These are phyloP conservation scores for Neolentinus lepideus DNA, from an alignment of 1,284 basidiomycete genomes.

Conservation along the genomic window DNA sequence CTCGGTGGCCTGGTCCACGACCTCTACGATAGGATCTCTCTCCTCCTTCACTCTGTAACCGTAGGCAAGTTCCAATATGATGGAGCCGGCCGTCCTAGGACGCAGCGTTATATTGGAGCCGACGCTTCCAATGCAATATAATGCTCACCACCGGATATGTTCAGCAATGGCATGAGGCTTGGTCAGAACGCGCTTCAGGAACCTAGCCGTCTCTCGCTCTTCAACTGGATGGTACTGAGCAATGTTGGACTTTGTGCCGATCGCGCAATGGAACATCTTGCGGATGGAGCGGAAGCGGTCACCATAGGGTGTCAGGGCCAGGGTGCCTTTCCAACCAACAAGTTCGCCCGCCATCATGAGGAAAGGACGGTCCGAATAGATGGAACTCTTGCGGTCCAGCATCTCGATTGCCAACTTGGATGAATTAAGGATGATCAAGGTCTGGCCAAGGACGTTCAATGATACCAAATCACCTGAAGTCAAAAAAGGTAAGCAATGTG, in stretches of 20 bases:
- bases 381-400: conserved; percentile 61
- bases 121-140: background rate
- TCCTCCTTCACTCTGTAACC: conserved; percentile 19
- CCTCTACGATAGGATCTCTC: conserved; percentile 18
- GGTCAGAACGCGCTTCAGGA: conserved; percentile 46
- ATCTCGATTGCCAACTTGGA: conserved; percentile 45
- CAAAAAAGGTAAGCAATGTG: background rate
- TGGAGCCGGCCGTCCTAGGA: conserved; percentile 19
- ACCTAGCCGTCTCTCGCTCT: conserved; percentile 46
- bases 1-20: conserved; percentile 20
- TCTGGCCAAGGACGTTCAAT: conserved; percentile 51
- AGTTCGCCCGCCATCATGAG: conserved; percentile 36
- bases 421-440: conserved; percentile 54
- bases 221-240: conserved; percentile 39
- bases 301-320: conserved; percentile 55
- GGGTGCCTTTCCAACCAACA: conserved; percentile 58
- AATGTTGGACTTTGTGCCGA: conserved; percentile 46
- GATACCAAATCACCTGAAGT: conserved; percentile 50
- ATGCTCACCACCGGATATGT: conserved; percentile 50
- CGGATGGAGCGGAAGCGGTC: conserved; percentile 57
- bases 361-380: conserved; percentile 63
- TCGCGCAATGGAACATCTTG: conserved; percentile 46
- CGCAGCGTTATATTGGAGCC: background rate
- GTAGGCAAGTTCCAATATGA: conserved; percentile 22
- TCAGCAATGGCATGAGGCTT: conserved; percentile 44